phyloP scores from a whole-genome alignment of 2,329 filamentous ascomycete genomes.

The Colletotrichum horii region DNA sequence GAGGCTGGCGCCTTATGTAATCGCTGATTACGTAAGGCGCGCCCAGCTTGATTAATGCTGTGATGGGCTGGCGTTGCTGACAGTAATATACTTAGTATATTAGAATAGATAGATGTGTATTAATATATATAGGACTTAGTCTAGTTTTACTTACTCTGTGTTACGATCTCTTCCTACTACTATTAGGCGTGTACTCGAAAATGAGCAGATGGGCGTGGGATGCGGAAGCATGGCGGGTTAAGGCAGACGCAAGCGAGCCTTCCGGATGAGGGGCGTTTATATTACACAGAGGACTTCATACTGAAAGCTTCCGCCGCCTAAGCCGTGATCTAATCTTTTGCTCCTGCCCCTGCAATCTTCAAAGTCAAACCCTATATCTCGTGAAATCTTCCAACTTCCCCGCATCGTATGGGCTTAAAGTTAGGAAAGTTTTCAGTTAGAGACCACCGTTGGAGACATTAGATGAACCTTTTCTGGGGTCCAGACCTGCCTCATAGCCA shows the following conservation, averaged over 20 bases:
- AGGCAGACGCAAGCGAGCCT: rapidly evolving
- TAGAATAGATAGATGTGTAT: background rate
- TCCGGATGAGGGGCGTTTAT: rapidly evolving
- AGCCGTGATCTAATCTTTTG: background rate
- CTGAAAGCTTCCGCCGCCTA: background rate
- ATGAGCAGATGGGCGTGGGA: background rate
- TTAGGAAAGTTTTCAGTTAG: rapidly evolving
- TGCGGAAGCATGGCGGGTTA: rapidly evolving
- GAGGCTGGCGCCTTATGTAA: too few species aligned
- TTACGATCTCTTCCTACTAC: rapidly evolving
- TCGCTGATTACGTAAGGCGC: too few species aligned
- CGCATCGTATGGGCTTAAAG: rapidly evolving
- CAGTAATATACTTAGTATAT: background rate
- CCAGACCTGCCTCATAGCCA: background rate
- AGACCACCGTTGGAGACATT: rapidly evolving
- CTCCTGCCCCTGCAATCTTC: background rate
- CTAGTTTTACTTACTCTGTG: background rate
- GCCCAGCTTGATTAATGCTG: too few species aligned
- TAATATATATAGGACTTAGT: background rate
- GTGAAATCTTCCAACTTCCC: background rate
- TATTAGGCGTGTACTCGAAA: rapidly evolving
- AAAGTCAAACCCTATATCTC: background rate
- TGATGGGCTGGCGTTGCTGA: too few species aligned
- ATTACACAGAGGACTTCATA: background rate
- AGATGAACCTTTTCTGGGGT: background rate